Conservation (phyloP, 495 filamentous ascomycete genomes). For the Aspergillus sclerotioniger region DNA sequence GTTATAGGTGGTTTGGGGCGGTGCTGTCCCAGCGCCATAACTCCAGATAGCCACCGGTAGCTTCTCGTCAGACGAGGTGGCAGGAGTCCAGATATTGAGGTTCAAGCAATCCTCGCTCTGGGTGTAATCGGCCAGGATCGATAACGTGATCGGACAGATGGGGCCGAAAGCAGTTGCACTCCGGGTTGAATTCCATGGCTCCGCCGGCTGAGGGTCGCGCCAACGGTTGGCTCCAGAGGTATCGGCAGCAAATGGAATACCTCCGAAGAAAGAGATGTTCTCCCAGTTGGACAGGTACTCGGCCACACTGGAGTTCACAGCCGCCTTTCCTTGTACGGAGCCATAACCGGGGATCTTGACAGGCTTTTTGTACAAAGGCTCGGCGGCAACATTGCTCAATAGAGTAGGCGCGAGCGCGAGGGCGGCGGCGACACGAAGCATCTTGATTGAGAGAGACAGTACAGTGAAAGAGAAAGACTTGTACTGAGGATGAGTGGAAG, state of each 20-base stretch:
- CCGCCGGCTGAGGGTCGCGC: background rate
- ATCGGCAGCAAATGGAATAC: background rate
- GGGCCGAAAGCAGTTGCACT: background rate
- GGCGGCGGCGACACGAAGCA: too few relatives aligned
- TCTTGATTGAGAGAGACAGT: too few relatives aligned
- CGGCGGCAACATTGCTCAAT: too few relatives aligned
- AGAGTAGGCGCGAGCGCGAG: too few relatives aligned
- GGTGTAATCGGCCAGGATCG: background rate
- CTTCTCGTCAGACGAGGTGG: background rate
- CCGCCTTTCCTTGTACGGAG: background rate
- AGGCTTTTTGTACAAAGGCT: too few relatives aligned
- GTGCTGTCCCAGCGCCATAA: background rate
- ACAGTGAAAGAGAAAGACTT: too few relatives aligned
- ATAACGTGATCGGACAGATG: background rate
- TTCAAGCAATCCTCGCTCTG: background rate
- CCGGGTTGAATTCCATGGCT: background rate
- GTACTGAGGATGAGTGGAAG: too few relatives aligned
- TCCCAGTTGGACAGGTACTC: background rate
- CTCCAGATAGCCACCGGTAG: background rate
- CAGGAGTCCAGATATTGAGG: background rate
- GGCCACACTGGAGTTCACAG: background rate
- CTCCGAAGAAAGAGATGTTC: background rate
- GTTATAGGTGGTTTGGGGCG: background rate
- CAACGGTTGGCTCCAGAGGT: background rate
- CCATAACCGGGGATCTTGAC: too few relatives aligned